Conservation (phyloP, 2,329 filamentous ascomycete genomes). For the Calonectria pteridis region DNA sequence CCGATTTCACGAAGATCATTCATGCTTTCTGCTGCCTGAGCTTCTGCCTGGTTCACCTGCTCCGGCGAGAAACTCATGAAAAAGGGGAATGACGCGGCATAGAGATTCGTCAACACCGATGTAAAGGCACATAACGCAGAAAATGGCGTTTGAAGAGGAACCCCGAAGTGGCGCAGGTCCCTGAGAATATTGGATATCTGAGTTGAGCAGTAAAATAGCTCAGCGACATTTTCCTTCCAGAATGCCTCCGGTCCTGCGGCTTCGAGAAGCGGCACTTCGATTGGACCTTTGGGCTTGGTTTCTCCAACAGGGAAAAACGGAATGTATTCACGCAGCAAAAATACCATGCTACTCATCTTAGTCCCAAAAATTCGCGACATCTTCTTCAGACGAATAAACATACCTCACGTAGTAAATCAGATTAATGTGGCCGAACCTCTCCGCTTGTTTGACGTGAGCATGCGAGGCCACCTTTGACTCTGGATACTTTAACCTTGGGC, state of each 20-base stretch:
- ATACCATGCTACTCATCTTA: slow-evolving; percentile 17
- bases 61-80: slow-evolving; percentile 33
- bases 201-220: slow-evolving; percentile 37
- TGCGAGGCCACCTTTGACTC: slow-evolving; percentile 37
- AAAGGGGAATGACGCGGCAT: slow-evolving; percentile 36
- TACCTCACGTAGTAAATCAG: slow-evolving; percentile 44
- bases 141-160: slow-evolving; percentile 39
- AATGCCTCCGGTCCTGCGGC: slow-evolving; percentile 33
- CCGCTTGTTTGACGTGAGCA: slow-evolving; percentile 41
- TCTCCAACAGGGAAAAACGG: slow-evolving; percentile 42
- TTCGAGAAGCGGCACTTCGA: slow-evolving; percentile 40
- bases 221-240: slow-evolving; percentile 32
- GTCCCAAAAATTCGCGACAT: not conserved
- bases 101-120: slow-evolving; percentile 30
- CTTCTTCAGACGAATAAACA: not conserved
- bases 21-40: slow-evolving; percentile 33
- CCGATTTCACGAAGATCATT: slow-evolving; percentile 30
- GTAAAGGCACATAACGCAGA: slow-evolving; percentile 40
- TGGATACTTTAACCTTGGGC: slow-evolving; percentile 35
- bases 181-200: slow-evolving; percentile 39
- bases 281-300: slow-evolving; percentile 36
- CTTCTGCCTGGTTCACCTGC: slow-evolving; percentile 18
- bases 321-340: slow-evolving; percentile 40
- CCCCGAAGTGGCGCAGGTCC: slow-evolving; percentile 37
- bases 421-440: slow-evolving; percentile 43